A percentile compares a stretch with the other conserved stretches of the same genome.
Evolutionary conservation across 805 yeast genomes (phyloP).

Genomic region (Zygoascus tannicola): DNA sequence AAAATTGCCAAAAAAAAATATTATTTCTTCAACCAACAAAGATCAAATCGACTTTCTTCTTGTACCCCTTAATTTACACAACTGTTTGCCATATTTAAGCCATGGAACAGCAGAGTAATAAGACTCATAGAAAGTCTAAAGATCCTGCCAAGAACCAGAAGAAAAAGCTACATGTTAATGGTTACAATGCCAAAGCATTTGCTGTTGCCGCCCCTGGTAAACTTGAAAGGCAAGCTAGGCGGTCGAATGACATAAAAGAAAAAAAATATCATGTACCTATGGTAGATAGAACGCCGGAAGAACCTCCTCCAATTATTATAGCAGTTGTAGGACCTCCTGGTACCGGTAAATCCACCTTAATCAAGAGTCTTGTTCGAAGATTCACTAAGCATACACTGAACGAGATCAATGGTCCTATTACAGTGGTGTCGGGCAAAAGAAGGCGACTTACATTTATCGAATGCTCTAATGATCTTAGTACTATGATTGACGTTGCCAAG

Average conservation of each 20-base stretch:
- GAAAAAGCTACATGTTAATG: constrained; percentile 81
- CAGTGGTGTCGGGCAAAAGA: constrained; percentile 92
- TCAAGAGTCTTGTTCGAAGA: constrained; percentile 79
- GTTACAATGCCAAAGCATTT: constrained; percentile 75
- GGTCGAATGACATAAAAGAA: constrained; percentile 76
- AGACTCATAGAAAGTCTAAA: constrained; percentile 62
- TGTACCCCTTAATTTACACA: too few species aligned
- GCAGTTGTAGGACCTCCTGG: constrained; percentile 99
- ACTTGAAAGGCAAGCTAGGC: constrained; percentile 70
- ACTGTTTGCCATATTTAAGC: too few species aligned
- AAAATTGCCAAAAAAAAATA: too few species aligned
- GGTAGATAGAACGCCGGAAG: constrained; percentile 96
- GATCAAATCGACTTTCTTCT: too few species aligned
- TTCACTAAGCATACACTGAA: constrained; percentile 76
- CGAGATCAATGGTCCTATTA: constrained; percentile 91
- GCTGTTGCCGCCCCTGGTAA: constrained; percentile 80
- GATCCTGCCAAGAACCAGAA: constrained; percentile 42
- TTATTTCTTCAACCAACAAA: too few species aligned
- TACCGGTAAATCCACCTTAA: constrained; percentile 91
- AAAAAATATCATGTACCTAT: constrained; percentile 89
- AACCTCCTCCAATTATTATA: constrained; percentile 93
- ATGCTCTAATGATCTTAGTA: constrained; percentile 82
- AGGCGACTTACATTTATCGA: constrained; percentile 89
- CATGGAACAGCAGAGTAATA: constrained; percentile 57
- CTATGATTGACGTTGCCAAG: constrained; percentile 95